Evolutionary conservation across 345 rosid genomes (phyloP).

Genomic region (Conringia planisiliqua): DNA sequence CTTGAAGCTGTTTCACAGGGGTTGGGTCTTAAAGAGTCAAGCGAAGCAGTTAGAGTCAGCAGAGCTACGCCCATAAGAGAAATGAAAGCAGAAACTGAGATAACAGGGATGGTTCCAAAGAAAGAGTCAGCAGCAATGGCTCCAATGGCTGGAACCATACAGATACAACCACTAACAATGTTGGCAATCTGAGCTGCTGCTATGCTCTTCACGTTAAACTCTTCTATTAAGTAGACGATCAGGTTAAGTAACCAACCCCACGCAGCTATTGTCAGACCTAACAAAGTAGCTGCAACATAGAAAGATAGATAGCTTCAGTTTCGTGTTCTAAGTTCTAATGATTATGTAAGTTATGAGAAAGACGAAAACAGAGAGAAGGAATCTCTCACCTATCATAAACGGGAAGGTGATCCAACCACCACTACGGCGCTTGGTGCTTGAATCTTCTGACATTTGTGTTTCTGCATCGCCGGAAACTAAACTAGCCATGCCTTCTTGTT

Average conservation of each 20-base stretch:
- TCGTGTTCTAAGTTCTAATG: neutral
- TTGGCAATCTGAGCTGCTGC: constrained; percentile 43
- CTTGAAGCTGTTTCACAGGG: constrained; percentile 31
- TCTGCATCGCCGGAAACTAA: constrained; percentile 17
- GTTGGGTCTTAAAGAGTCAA: constrained; percentile 38
- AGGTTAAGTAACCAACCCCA: constrained; percentile 49
- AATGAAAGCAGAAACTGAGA: constrained; percentile 40
- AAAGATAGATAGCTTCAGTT: neutral
- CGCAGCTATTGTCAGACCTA: constrained; percentile 39
- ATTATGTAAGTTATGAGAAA: neutral
- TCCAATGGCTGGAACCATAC: constrained; percentile 38
- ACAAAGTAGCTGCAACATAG: constrained; percentile 33
- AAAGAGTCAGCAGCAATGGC: constrained; percentile 48
- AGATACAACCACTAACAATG: constrained; percentile 37
- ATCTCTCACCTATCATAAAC: constrained; percentile 43
- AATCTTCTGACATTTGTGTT: neutral
- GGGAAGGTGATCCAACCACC: constrained; percentile 58
- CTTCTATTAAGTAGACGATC: constrained; percentile 35
- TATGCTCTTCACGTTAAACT: constrained; percentile 43
- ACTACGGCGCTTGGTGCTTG: constrained; percentile 17
- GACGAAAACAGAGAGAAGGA: constrained; percentile 15
- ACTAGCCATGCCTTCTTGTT: constrained; percentile 24
- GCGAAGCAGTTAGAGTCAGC: constrained; percentile 34
- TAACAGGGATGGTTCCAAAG: constrained; percentile 40
- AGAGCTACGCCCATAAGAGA: constrained; percentile 42